phyloP scores from a whole-genome alignment of 2,329 filamentous ascomycete species.

The Atkinsonella texensis region DNA sequence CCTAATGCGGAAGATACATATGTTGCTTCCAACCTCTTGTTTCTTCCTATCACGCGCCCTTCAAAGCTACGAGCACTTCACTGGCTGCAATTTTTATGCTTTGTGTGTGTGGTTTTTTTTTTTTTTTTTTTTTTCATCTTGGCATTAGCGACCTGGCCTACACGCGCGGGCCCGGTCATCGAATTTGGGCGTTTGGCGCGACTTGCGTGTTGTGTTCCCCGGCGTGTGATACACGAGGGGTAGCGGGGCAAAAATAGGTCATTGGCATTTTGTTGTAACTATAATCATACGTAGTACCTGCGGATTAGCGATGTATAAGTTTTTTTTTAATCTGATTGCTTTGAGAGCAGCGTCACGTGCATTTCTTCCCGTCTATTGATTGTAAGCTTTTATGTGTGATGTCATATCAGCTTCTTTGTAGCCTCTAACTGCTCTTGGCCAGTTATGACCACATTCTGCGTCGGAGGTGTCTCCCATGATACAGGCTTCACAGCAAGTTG shows the following conservation, averaged over 20 bases:
- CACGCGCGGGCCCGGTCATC: not conserved
- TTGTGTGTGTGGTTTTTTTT: not conserved
- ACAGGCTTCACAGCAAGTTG: no score
- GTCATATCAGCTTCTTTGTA: no score
- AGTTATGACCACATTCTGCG: no score
- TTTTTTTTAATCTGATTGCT: not conserved
- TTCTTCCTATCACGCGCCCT: no score
- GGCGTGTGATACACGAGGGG: not conserved
- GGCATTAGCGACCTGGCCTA: not conserved
- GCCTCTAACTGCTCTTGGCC: no score
- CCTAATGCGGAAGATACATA: not conserved
- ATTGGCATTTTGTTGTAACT: constrained; percentile 4
- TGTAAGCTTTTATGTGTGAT: no score
- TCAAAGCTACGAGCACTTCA: no score
- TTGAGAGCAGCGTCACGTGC: no score
- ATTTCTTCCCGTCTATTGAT: no score
- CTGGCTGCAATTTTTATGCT: not conserved
- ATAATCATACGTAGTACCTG: not conserved
- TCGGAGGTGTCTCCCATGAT: no score
- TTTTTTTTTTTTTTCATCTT: not conserved
- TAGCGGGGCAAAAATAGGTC: not conserved
- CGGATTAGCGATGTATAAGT: not conserved
- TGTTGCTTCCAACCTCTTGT: no score
- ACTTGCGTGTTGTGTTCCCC: not conserved
- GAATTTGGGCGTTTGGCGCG: not conserved